These are phyloP conservation scores for Sesbania bispinosa DNA, from an alignment of 306 rosid genomes.

Conservation along the genomic window DNA sequence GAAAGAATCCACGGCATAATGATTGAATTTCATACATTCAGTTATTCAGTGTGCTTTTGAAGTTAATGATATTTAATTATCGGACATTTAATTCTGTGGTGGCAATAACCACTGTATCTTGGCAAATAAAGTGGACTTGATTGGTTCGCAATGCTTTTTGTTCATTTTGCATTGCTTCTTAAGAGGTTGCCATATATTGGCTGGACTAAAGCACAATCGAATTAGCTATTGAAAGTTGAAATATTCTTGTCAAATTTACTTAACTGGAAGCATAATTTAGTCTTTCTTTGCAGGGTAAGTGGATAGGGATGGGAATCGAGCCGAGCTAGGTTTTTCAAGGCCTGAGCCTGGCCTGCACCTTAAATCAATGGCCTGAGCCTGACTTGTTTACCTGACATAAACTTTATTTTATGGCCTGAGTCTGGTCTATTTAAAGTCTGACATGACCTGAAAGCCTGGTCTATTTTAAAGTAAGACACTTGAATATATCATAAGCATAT, in stretches of 20 bases:
- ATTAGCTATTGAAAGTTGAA: slow-evolving; percentile 22
- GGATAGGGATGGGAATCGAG: too few species aligned
- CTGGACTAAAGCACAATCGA: slow-evolving; percentile 12
- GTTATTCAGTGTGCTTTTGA: slow-evolving; percentile 18
- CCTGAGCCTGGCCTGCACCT: too few species aligned
- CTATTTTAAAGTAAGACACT: too few species aligned
- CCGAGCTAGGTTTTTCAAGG: too few species aligned
- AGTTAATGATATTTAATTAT: slow-evolving; percentile 32
- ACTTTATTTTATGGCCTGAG: too few species aligned
- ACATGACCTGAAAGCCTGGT: too few species aligned
- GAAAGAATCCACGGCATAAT: slow-evolving; percentile 66
- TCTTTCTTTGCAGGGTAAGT: not conserved
- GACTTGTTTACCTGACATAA: too few species aligned
- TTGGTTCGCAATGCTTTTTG: slow-evolving; percentile 51
- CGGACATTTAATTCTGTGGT: slow-evolving; percentile 30
- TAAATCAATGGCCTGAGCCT: too few species aligned
- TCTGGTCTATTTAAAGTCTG: too few species aligned
- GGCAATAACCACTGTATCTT: slow-evolving; percentile 36
- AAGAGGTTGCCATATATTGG: slow-evolving; percentile 37
- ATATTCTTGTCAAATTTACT: slow-evolving; percentile 11
- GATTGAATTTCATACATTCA: slow-evolving; percentile 18
- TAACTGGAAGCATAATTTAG: not conserved
- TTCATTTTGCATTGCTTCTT: slow-evolving; percentile 34
- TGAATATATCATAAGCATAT: too few species aligned
- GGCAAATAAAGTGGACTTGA: slow-evolving; percentile 52